Conservation (phyloP, 106 monocot genomes). For the Dendrobium huoshanense region DNA sequence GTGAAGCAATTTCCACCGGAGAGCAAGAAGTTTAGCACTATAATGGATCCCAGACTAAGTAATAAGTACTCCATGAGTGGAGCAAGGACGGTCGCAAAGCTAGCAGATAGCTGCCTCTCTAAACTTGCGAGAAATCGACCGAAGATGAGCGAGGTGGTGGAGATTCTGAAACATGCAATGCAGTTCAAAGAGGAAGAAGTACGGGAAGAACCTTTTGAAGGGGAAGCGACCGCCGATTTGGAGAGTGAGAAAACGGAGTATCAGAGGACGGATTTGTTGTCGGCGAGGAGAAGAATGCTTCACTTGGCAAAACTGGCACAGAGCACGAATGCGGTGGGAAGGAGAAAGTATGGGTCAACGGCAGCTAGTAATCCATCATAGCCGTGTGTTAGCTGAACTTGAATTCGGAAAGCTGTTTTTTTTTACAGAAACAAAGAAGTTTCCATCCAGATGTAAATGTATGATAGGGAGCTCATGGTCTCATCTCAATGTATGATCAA, state of each 20-base stretch:
- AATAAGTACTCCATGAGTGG: conserved; percentile 29
- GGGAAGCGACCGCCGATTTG: conserved; percentile 4
- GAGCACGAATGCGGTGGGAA: conserved; percentile 14
- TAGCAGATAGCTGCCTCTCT: conserved; percentile 52
- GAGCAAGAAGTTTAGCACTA: conserved; percentile 29
- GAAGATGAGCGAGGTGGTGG: conserved; percentile 50
- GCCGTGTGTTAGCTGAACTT: background rate
- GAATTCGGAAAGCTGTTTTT: background rate
- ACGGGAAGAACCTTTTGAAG: background rate
- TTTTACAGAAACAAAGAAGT: background rate
- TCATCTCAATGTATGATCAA: background rate
- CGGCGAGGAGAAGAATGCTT: conserved; percentile 33
- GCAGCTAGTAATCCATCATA: conserved; percentile 1
- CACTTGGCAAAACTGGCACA: conserved; percentile 45
- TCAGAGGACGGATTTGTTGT: conserved; percentile 12
- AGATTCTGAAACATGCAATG: conserved; percentile 36
- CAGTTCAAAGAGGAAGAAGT: conserved; percentile 16
- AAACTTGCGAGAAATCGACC: conserved; percentile 47
- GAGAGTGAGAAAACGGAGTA: conserved; percentile 8
- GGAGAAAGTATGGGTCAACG: background rate
- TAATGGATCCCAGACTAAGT: conserved; percentile 52
- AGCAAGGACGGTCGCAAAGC: conserved; percentile 31
- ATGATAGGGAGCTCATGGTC: background rate
- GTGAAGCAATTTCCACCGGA: conserved; percentile 43
- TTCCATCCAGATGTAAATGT: background rate